Evolutionary conservation across 2,329 filamentous ascomycete species (phyloP).

Genomic region (Nothophaeocryptopus gaeumannii): DNA sequence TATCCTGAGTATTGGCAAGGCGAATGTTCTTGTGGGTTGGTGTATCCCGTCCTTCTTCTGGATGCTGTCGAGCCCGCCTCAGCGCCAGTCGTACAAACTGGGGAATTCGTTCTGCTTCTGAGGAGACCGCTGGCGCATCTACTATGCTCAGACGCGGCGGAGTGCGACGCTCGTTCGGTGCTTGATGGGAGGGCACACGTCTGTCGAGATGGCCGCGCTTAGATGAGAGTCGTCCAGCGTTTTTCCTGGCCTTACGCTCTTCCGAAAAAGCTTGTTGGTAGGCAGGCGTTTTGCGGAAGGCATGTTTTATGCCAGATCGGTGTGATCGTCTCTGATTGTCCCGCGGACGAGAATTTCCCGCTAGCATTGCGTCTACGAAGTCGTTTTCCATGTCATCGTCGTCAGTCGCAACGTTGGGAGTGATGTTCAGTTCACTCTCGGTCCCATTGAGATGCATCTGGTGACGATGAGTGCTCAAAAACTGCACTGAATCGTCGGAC

Average conservation of each 20-base stretch:
- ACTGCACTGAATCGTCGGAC: slow-evolving; percentile 13
- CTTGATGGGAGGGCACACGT: not conserved
- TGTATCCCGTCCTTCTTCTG: slow-evolving; percentile 51
- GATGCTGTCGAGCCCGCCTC: slow-evolving; percentile 49
- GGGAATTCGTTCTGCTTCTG: slow-evolving; percentile 33
- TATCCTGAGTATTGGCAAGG: slow-evolving; percentile 53
- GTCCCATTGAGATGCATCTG: slow-evolving; percentile 15
- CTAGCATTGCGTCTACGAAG: slow-evolving; percentile 43
- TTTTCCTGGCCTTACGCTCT: slow-evolving; percentile 18
- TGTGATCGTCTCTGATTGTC: slow-evolving; percentile 29
- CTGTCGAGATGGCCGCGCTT: not conserved
- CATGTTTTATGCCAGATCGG: slow-evolving; percentile 40
- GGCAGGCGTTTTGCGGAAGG: slow-evolving; percentile 24
- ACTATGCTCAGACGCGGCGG: slow-evolving; percentile 46
- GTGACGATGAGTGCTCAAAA: not conserved
- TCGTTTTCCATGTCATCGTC: slow-evolving; percentile 46
- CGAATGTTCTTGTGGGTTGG: slow-evolving; percentile 53
- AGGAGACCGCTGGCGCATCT: slow-evolving; percentile 44
- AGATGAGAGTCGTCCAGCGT: not conserved
- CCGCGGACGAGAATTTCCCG: slow-evolving; percentile 20
- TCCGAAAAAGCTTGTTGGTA: slow-evolving; percentile 19
- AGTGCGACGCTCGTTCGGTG: slow-evolving; percentile 1
- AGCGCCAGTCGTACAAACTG: slow-evolving; percentile 57
- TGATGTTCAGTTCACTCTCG: slow-evolving; percentile 7
- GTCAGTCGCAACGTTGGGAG: slow-evolving; percentile 20